Evolutionary conservation across 1,139 yeast genomes (phyloP).

Genomic region (Barnettozyma hawaiiensis): DNA sequence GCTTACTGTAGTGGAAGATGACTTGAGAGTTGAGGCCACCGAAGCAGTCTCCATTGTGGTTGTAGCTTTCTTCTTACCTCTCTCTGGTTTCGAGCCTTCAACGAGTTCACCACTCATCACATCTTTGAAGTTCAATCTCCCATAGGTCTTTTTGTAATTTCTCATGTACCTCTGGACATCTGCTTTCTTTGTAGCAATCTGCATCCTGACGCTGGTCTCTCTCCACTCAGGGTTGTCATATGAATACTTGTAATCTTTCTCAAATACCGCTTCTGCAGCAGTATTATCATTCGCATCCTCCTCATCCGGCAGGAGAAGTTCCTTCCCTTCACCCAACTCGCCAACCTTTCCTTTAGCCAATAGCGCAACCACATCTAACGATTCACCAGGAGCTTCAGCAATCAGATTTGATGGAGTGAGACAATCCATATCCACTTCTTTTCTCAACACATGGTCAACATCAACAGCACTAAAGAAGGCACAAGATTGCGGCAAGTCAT

Average conservation of each 20-base stretch:
- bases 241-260: conserved; percentile 10
- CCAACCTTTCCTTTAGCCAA: conserved; percentile 33
- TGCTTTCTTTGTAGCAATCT: conserved; percentile 26
- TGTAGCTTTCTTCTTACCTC: not conserved
- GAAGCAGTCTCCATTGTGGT: too few species aligned
- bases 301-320: conserved; percentile 15
- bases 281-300: not conserved
- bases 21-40: not conserved
- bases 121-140: conserved; percentile 11
- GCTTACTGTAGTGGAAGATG: not conserved
- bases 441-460: conserved; percentile 78
- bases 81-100: not conserved
- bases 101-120: conserved; percentile 12
- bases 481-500: conserved; percentile 87
- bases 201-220: conserved; percentile 28
- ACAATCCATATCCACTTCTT: conserved; percentile 85
- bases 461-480: conserved; percentile 96
- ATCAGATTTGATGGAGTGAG: conserved; percentile 80
- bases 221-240: conserved; percentile 20
- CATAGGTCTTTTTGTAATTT: conserved; percentile 14
- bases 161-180: conserved; percentile 26
- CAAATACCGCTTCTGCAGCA: not conserved
- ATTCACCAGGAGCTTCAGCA: conserved; percentile 76
- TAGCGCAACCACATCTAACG: conserved; percentile 54
- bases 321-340: conserved; percentile 16